Evolutionary conservation across 2,329 filamentous ascomycete genomes (phyloP), one percentile per base, ranked within the genome.

Genomic region (Aspergillus clavatus): DNA sequence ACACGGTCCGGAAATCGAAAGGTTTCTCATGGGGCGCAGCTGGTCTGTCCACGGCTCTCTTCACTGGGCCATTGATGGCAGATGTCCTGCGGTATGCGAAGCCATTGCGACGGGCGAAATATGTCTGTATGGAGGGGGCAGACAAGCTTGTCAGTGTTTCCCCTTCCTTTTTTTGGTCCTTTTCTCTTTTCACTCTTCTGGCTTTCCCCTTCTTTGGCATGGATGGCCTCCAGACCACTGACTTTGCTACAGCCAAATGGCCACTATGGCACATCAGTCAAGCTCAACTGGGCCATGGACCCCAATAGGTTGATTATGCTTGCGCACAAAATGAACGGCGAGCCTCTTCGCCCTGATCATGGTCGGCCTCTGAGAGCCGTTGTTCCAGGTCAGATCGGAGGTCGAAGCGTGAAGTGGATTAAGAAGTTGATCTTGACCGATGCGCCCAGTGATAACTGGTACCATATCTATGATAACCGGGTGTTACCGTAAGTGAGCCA

Each of bases 1-100:
- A 96, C 56, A 76, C 88, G 41, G 87, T 95, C 3, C 79, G 88
- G 12, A 95, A 95, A 66, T 88, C 87, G 1, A 94, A 95, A 58
- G 90, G 90, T 0, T 96, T 96, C 70, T 95, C 89, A 2, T 96
- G 90, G 90, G 90, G 90, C 27, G 76, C 90, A 1, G 89, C 87
- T 3, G 90, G 89, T 19, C 65, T 96, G 5, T 94, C 89, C 0
- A 96, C 88, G 0, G 88, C 89, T 0, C 71, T 95, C 0, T 96
- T 87, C 76, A 96, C 90, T 0, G 90, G 90, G 18, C 85, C 89
- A 1, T 72, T 84, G 31, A 81, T 95, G 66, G 75, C 75, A 1
- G 84, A 91, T 49, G 68, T 95, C 3, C 73, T 95, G 12, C 75
- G 74, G 46, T 76, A 73, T 50, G 88, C 88, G 2, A 80, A 72